phyloP scores from a whole-genome alignment of 2,329 filamentous ascomycete species.

The Stachybotrys echinatus region DNA sequence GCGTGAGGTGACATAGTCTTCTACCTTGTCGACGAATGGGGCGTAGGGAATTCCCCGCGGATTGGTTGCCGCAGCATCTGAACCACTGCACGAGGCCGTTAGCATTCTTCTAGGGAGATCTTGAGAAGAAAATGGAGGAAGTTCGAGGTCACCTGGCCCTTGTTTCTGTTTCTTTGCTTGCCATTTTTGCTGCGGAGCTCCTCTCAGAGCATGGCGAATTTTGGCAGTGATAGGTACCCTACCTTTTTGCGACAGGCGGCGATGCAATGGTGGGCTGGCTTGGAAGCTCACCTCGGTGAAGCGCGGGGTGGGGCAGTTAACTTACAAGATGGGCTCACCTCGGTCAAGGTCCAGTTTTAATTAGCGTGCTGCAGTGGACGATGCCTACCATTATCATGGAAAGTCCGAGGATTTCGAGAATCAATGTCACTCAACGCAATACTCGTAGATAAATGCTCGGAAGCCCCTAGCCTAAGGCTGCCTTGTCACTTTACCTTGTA shows the following conservation, averaged over 20 bases:
- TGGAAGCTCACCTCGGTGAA: slow-evolving; percentile 20
- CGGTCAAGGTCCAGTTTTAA: no score
- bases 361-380: no score
- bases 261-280: slow-evolving; percentile 2
- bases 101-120: not conserved
- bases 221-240: slow-evolving; percentile 15
- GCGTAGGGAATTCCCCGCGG: slow-evolving; percentile 78
- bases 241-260: slow-evolving; percentile 22
- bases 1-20: slow-evolving; percentile 77
- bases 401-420: no score
- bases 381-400: no score
- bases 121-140: not conserved
- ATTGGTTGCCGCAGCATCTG: slow-evolving; percentile 60
- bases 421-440: no score
- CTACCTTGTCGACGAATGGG: slow-evolving; percentile 82
- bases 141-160: slow-evolving; percentile 24
- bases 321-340: no score
- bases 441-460: no score
- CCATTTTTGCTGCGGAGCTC: slow-evolving; percentile 26
- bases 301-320: slow-evolving; percentile 18
- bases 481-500: no score
- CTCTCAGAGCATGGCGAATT: slow-evolving; percentile 13
- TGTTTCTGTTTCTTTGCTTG: slow-evolving; percentile 32
- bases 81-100: slow-evolving; percentile 16
- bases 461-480: no score